phyloP scores from a whole-genome alignment of 1,139 yeast species.

The Hemisphaericaspora xylanilytica region DNA sequence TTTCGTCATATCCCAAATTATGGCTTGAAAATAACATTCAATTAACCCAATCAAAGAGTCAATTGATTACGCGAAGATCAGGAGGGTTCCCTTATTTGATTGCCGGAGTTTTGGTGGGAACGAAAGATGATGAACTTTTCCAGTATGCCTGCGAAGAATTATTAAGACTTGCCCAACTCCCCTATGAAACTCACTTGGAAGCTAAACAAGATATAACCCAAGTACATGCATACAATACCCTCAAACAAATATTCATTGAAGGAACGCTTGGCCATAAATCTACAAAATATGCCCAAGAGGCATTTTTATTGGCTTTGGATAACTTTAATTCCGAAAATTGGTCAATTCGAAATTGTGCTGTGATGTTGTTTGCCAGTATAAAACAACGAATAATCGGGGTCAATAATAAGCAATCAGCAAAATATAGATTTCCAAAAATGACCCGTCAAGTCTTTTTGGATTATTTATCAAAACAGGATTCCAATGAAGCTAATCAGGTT shows the following conservation, averaged over 20 bases:
- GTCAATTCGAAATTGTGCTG: constrained; percentile 89
- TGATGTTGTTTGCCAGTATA: constrained; percentile 85
- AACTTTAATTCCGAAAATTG: constrained; percentile 68
- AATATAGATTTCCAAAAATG: constrained; percentile 46
- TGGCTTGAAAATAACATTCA: constrained; percentile 60
- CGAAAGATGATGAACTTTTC: constrained; percentile 35
- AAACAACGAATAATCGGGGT: constrained; percentile 80
- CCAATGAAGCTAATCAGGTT: constrained; percentile 40
- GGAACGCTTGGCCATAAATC: constrained; percentile 55
- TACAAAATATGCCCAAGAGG: constrained; percentile 51
- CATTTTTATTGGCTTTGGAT: constrained; percentile 57
- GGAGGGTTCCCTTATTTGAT: constrained; percentile 86
- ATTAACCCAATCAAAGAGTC: constrained; percentile 55
- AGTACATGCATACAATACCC: constrained; percentile 89
- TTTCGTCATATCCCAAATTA: constrained; percentile 36
- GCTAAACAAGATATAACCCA: constrained; percentile 72
- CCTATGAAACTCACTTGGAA: constrained; percentile 49
- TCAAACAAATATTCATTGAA: constrained; percentile 71
- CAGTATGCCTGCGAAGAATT: constrained; percentile 51
- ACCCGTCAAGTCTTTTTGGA: constrained; percentile 7
- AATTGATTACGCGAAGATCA: constrained; percentile 79
- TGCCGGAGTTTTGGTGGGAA: constrained; percentile 67
- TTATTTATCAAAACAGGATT: constrained; percentile 13
- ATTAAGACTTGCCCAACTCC: constrained; percentile 49
- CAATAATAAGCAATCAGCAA: constrained; percentile 40